These are phyloP conservation scores for Lachancea quebecensis DNA, from an alignment of 805 yeast species.

Conservation along the genomic window DNA sequence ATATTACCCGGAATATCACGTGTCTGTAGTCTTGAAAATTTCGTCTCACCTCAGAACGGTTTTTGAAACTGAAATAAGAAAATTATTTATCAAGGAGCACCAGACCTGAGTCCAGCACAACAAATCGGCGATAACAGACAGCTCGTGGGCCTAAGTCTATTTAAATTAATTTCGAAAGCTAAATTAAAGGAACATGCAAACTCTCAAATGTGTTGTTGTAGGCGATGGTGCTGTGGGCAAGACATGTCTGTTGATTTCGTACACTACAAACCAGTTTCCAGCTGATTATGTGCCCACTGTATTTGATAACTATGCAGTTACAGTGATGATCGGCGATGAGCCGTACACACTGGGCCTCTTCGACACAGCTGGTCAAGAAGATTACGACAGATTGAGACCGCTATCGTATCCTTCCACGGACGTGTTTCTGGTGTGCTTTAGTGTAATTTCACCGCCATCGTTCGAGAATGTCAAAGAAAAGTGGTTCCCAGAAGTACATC, in stretches of 20 bases:
- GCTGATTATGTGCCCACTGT: constrained; percentile 99
- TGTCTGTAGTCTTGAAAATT: not conserved
- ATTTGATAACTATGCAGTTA: constrained; percentile 89
- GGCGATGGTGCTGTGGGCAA: constrained; percentile 99
- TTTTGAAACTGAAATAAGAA: not conserved
- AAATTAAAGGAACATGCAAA: constrained; percentile 33
- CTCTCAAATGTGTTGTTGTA: constrained; percentile 91
- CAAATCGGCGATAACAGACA: not conserved
- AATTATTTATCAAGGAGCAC: constrained; percentile 5
- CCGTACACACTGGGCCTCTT: constrained; percentile 96
- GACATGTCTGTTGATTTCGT: constrained; percentile 91
- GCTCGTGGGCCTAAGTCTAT: not conserved
- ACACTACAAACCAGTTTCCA: constrained; percentile 95
- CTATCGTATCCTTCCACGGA: constrained; percentile 95
- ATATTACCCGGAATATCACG: not conserved
- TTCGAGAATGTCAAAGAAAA: constrained; percentile 97
- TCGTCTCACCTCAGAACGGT: constrained; percentile 1
- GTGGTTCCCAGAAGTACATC: constrained; percentile 99
- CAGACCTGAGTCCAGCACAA: not conserved
- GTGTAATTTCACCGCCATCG: constrained; percentile 94
- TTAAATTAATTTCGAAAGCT: not conserved
- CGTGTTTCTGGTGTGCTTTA: constrained; percentile 91
- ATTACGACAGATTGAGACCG: constrained; percentile 95
- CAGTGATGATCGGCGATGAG: constrained; percentile 95
- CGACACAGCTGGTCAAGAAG: constrained; percentile 99